Base-by-base conservation (phyloP, 2,329 filamentous ascomycete genomes). In the Mariannaea sp. region DNA sequence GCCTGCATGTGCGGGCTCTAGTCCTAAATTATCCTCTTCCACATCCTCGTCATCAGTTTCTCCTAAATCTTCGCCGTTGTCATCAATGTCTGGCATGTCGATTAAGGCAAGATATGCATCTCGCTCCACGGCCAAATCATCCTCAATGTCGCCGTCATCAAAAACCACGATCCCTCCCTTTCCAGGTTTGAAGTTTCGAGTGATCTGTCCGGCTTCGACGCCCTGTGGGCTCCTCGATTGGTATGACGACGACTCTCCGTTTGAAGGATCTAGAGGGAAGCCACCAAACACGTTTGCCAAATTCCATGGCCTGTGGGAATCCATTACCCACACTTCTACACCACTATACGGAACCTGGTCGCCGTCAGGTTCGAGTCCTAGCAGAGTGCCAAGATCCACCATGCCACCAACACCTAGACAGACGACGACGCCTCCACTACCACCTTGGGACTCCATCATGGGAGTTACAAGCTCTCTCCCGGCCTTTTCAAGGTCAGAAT, bases 261-360 rank as follows among this genome's bases (percentile, higher is more conserved):
- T 71, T 9, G 76, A 71, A 17, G 82, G 76, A 59, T 82, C 80
- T 4, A 81, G 70, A 1, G 83, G 79, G 56, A 84, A 83, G 3
- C 89, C 89, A 10, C 89, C 92, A 76, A 97, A 97, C 12, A 97
- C 85, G 70, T 99, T 99, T 59, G 85, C 86, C 67, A 99, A 71
- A 70, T 99, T 97, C 92, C 93, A 97, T 12, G 94, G 94, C 55
- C 94, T 81, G 71, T 94, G 84, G 22, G 93, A 85, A 73, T 99
- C 94, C 55, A 97, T 80, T 9, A 97, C 82, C 94, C 94, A 99
- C 26, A 97, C 88, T 70, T 97, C 92, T 1, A 97, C 90, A n/a
- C 89, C 89, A 30, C 87, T 85, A 74, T 90, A 88, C 44, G 85
- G 78, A 8, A 80, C 79, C n/a, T 84, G 82, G 22, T 87, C 86